A percentile compares a stretch with the other conserved stretches of the same genome.
Conservation (phyloP, 768 basidiomycete genomes). For the Royoungia palumana region DNA sequence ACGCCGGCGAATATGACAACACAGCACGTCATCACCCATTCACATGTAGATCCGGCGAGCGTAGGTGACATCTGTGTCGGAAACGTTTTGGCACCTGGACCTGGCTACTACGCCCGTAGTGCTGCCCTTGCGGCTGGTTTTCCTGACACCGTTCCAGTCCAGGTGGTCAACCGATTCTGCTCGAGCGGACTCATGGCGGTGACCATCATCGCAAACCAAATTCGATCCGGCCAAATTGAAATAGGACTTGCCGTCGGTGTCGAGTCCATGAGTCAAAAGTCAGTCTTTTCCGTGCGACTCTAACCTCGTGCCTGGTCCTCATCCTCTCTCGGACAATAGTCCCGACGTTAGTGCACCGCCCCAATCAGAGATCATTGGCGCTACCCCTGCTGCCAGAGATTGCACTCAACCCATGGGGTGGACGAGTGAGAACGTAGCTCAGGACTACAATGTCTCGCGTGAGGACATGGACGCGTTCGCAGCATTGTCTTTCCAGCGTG, state of each 20-base stretch:
- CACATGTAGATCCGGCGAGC: slow-evolving; percentile 57
- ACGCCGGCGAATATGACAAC: background rate
- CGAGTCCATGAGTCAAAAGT: slow-evolving; percentile 84
- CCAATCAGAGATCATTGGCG: slow-evolving; percentile 59
- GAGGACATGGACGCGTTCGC: slow-evolving; percentile 76
- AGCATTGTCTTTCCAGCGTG: slow-evolving; percentile 72
- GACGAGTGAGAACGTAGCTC: slow-evolving; percentile 85
- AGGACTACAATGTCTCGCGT: slow-evolving; percentile 66
- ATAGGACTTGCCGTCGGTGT: slow-evolving; percentile 80
- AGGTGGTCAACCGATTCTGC: slow-evolving; percentile 77
- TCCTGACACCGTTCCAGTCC: slow-evolving; percentile 72
- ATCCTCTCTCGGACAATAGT: slow-evolving; percentile 32
- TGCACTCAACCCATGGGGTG: slow-evolving; percentile 79
- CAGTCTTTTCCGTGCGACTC: slow-evolving; percentile 17
- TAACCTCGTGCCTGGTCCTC: background rate
- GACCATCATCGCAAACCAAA: slow-evolving; percentile 71
- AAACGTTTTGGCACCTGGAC: slow-evolving; percentile 63
- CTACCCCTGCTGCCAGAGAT: slow-evolving; percentile 54
- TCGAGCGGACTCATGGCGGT: slow-evolving; percentile 86
- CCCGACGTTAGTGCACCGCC: slow-evolving; percentile 60
- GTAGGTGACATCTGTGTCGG: slow-evolving; percentile 81
- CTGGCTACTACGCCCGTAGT: slow-evolving; percentile 66
- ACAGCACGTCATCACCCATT: slow-evolving; percentile 58
- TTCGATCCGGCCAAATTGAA: slow-evolving; percentile 74
- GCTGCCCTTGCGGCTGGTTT: slow-evolving; percentile 79